Evolutionary conservation across 352 stramenopile species (phyloP), one percentile per base, ranked within the genome.

Genomic region (Phytopythium chamaehyphon): DNA sequence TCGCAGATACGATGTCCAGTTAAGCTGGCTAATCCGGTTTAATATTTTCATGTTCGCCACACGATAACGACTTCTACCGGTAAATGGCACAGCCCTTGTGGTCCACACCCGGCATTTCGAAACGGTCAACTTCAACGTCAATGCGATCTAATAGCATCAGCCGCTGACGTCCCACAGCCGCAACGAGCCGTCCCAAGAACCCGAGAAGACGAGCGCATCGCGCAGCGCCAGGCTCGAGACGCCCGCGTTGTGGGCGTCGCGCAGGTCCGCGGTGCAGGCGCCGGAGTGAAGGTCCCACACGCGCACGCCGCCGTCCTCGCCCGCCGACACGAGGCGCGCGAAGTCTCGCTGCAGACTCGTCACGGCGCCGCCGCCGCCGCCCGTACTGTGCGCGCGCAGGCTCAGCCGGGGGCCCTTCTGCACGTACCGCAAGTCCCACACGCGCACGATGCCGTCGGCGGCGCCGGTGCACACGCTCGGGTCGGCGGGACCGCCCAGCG

Each of bases 221-320:
- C 65, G 71, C 37, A 91, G 67, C 52, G 64, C 67, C 26, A 89
- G 68, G 52, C 66, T 69, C 55, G 80, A 86, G 11, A 94, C 69
- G 10, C 83, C 75, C 31, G 81, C 85, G 43, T 66, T 45, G 52
- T 94, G 81, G 6, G 62, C 74, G 12, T 57, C 44, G 37, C 72
- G 69, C 21, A 76, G 38, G 18, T 90, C 71, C 6, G 80, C 71
- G 23, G 83, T 57, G 42, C 81, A 90, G 22, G 71, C 64, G 16
- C 83, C 83, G 8, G 83, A 90, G 57, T 90, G 79, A 63, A 92
- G 83, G 61, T 92, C 77, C 83, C 78, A 92, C 24, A 89, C 68
- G 23, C 77, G 74, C 22, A 94, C 33, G 54, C 56, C 72, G 15
- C 82, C 81, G 48, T 94, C 83, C 48, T 92, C 82, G 51, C 81